Percentiles rank a stretch among this genome's conserved stretches.
phyloP scores from a whole-genome alignment of 1,284 basidiomycete species.

The Rhodotorula sp. region DNA sequence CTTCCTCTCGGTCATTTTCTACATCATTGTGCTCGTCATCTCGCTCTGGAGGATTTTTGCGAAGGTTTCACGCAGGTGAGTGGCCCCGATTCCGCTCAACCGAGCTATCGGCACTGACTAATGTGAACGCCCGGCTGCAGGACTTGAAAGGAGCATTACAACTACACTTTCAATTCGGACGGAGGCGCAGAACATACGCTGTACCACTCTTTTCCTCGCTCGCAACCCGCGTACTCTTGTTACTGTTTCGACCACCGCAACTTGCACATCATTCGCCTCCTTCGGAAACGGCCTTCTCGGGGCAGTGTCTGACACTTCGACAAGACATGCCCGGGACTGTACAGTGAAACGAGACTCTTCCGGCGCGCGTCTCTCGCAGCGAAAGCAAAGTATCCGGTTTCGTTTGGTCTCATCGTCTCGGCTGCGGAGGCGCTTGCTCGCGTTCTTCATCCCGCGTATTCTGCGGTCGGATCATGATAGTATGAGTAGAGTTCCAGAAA shows the following conservation, averaged over 20 bases:
- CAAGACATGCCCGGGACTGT: not conserved
- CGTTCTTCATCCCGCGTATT: no score
- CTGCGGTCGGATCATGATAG: no score
- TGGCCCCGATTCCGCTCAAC: not conserved
- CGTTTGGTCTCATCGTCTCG: no score
- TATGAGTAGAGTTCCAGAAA: no score
- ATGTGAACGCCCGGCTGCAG: not conserved
- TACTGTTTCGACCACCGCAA: not conserved
- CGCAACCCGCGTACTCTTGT: not conserved
- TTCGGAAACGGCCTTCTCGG: no score
- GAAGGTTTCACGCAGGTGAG: slow-evolving; percentile 57
- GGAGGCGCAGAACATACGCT: slow-evolving; percentile 1
- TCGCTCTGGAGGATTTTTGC: slow-evolving; percentile 83
- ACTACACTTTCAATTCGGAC: no score
- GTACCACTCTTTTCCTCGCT: not conserved
- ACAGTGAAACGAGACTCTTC: no score
- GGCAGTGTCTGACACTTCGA: not conserved
- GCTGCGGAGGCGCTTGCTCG: no score
- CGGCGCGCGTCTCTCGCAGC: no score
- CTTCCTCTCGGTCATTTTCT: slow-evolving; percentile 55
- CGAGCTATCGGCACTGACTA: not conserved
- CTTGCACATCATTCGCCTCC: not conserved
- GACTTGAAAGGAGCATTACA: no score
- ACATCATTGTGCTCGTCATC: slow-evolving; percentile 76
- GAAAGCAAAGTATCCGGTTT: no score